These are phyloP conservation scores for Aristolochia californica DNA, from an alignment of 164 flowering plant genomes.

Conservation along the genomic window DNA sequence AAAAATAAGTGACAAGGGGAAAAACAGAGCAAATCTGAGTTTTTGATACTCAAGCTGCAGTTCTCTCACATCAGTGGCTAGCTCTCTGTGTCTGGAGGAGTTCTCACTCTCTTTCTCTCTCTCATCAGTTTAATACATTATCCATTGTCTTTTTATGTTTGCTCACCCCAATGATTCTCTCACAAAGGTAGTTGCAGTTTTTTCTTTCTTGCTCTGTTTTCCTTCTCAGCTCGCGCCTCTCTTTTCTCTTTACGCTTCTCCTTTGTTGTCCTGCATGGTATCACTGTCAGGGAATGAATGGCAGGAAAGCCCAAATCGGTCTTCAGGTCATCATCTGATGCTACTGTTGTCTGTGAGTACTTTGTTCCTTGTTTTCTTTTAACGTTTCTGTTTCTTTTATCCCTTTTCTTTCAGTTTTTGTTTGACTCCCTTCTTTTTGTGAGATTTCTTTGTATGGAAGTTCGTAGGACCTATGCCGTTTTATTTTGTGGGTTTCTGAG, in stretches of 20 bases:
- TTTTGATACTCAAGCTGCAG: neutral
- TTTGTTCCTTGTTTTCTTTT: neutral
- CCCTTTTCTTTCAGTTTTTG: neutral
- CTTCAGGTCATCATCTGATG: constrained; percentile 10
- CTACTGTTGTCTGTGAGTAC: neutral
- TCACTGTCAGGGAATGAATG: constrained; percentile 53
- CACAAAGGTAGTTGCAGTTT: neutral
- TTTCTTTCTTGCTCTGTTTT: constrained; percentile 1
- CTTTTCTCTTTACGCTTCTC: constrained; percentile 4
- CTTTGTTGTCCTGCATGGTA: constrained; percentile 30
- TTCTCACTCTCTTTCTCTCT: neutral
- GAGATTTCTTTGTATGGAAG: neutral
- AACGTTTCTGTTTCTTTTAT: neutral
- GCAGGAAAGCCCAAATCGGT: constrained; percentile 32
- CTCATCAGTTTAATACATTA: constrained; percentile 3
- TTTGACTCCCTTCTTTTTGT: constrained; percentile 9
- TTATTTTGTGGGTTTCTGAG: constrained; percentile 11
- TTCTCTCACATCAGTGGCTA: too few species aligned
- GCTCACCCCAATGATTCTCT: constrained; percentile 5
- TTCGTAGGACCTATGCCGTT: constrained; percentile 9
- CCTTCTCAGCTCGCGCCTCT: constrained; percentile 11
- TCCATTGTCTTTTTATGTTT: constrained; percentile 1
- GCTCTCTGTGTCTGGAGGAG: too few species aligned
- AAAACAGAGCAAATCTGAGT: constrained; percentile 4
- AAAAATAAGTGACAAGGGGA: too few species aligned